Conservation (phyloP, 768 basidiomycete species). For the Phylloporus rhodoxanthus region DNA sequence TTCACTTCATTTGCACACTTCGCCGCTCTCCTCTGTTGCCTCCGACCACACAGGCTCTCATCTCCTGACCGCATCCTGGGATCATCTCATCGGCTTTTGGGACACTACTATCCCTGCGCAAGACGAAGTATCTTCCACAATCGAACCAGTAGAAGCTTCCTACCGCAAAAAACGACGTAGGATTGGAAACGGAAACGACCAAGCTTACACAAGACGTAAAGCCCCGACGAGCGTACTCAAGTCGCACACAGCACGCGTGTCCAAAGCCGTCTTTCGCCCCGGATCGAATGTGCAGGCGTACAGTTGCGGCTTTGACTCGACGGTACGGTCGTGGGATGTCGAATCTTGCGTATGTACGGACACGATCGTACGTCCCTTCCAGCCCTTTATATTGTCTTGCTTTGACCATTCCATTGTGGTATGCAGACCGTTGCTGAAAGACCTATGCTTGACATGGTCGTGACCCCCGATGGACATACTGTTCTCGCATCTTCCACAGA, state of each 20-base stretch:
- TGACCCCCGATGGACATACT: conserved; percentile 38
- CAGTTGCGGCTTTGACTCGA: conserved; percentile 87
- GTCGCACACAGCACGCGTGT: conserved; percentile 79
- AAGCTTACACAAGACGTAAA: conserved; percentile 44
- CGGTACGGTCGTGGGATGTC: conserved; percentile 82
- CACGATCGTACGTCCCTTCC: conserved; percentile 50
- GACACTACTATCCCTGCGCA: conserved; percentile 52
- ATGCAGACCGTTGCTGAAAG: conserved; percentile 62
- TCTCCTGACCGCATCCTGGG: conserved; percentile 84
- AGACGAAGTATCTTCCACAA: conserved; percentile 50
- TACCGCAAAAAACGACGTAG: conserved; percentile 60
- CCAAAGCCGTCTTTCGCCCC: conserved; percentile 56
- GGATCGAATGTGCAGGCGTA: conserved; percentile 43
- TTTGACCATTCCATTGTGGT: neutral
- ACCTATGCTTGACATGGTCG: conserved; percentile 63
- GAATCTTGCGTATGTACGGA: conserved; percentile 65
- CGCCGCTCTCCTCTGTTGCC: conserved; percentile 67
- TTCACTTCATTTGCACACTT: conserved; percentile 78
- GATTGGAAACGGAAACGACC: conserved; percentile 32
- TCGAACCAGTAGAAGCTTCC: neutral
- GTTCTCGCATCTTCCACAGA: conserved; percentile 67
- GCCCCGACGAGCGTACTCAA: conserved; percentile 70
- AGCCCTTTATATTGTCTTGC: neutral
- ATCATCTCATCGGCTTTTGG: conserved; percentile 80
- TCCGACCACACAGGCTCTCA: conserved; percentile 50